Conservation (phyloP, 2,329 filamentous ascomycete genomes). For the Aureobasidium pullulans region DNA sequence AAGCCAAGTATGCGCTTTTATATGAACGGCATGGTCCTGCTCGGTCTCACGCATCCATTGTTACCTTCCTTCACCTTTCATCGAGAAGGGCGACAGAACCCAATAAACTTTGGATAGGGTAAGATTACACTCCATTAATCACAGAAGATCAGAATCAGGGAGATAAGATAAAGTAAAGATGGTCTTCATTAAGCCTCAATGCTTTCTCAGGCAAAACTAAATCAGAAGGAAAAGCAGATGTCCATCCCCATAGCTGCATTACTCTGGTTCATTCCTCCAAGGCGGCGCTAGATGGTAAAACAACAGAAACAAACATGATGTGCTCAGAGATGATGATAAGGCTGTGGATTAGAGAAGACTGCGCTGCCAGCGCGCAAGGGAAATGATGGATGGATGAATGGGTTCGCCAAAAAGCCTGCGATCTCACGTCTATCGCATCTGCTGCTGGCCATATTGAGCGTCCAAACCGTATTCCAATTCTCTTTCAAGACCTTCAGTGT, state of each 20-base stretch:
- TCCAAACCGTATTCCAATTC: slow-evolving; percentile 40
- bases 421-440: neutral
- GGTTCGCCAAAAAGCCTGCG: neutral
- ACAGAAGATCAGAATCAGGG: too few species aligned
- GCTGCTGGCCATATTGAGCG: slow-evolving; percentile 19
- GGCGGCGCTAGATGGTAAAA: neutral
- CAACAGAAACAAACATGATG: neutral
- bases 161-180: neutral
- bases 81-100: too few species aligned
- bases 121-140: too few species aligned
- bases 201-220: neutral
- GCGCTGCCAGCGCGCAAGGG: slow-evolving; percentile 7
- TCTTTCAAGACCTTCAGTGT: slow-evolving; percentile 32
- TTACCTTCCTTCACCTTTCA: too few species aligned
- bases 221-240: slow-evolving; percentile 9
- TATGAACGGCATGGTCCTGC: too few species aligned
- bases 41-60: too few species aligned
- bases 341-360: slow-evolving; percentile 3
- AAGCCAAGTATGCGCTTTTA: too few species aligned
- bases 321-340: slow-evolving; percentile 1
- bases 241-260: neutral
- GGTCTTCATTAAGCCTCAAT: slow-evolving; percentile 1
- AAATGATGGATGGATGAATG: neutral
- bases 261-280: neutral
- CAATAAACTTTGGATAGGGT: too few species aligned